Evolutionary conservation across 352 stramenopile genomes (phyloP), one percentile per base, ranked within the genome.

Genomic region (Pythium sukuiense): DNA sequence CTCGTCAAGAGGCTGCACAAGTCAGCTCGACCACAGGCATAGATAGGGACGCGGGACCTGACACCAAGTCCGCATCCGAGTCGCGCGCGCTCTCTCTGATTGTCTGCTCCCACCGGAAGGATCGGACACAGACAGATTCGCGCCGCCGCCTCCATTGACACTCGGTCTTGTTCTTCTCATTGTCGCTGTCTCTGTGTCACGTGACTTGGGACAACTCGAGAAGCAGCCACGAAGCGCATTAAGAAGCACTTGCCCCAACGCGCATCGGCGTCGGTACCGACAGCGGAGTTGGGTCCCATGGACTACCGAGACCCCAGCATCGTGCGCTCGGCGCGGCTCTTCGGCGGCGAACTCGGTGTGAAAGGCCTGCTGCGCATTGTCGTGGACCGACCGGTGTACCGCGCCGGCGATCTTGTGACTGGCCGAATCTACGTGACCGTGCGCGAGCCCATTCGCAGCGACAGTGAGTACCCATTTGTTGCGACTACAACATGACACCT

Each of bases 371-470:
- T 90, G 45, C 74, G 37, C 70, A 74, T 90, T 53, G 74, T 70
- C 6, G 65, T 88, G n/a, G 81, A 90, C 61, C 81, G 80, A 52
- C 64, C 72, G 60, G 81, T 86, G 61, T 90, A 88, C 61, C 67
- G 73, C 52, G 79, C 77, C 4, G 81, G 81, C 12, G 81, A 88
- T 48, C 67, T 80, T 55, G 65, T 90, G 66, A 80, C 77, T 0
- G 81, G 81, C 1, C 65, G 71, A 32, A 74, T 90, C 49, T 84
- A 76, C 13, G 77, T 88, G 37, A 79, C 75, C 13, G 74, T 88
- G 35, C 84, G 78, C 53, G 81, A 90, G 52, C 70, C 76, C 20
- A 76, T 88, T 55, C 71, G 73, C 9, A 82, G 70, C 49, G 75
- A 86, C 63, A 83, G 81, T 90, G 65, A 32, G 81, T 76, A 41